Conservation (phyloP, 2,329 filamentous ascomycete genomes). For the Colletotrichum sp. region DNA sequence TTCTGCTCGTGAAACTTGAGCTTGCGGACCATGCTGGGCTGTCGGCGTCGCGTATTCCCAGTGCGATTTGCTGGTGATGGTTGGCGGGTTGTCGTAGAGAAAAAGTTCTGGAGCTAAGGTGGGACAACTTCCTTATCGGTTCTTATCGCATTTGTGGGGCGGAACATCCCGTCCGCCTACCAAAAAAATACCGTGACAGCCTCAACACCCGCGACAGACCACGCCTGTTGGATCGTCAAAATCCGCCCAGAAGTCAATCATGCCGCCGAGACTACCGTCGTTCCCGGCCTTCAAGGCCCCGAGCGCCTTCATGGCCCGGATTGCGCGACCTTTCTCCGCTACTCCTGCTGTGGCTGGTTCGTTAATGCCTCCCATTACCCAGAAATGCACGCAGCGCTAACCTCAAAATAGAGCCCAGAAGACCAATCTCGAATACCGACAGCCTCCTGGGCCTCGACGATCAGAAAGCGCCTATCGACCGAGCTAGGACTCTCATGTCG, state of each 20-base stretch:
- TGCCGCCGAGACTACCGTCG: conserved; percentile 45
- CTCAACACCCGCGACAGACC: conserved; percentile 19
- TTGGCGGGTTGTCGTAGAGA: background rate
- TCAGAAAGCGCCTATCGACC: background rate
- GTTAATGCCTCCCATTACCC: background rate
- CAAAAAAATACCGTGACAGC: conserved; percentile 23
- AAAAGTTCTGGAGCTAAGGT: conserved; percentile 11
- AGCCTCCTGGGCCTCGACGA: conserved; percentile 19
- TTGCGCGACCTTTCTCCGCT: conserved; percentile 19
- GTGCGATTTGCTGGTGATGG: background rate
- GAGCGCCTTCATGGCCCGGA: conserved; percentile 6
- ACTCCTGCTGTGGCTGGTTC: conserved; percentile 9
- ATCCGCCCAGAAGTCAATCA: conserved; percentile 23
- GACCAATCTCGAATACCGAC: conserved; percentile 2
- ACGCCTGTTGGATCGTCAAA: background rate
- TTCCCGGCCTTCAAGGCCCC: conserved; percentile 18
- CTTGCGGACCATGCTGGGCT: conserved; percentile 81
- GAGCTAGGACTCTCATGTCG: background rate
- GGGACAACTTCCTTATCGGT: conserved; percentile 20
- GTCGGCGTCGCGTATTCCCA: background rate
- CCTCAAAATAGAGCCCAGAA: background rate
- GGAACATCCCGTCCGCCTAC: conserved; percentile 20
- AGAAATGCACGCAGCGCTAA: background rate
- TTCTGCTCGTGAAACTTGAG: conserved; percentile 97
- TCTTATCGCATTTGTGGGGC: conserved; percentile 15